Evolutionary conservation across 23 red algal genomes (phyloP).

Genomic region (Cyanidiococcus yangmingshanensis): DNA sequence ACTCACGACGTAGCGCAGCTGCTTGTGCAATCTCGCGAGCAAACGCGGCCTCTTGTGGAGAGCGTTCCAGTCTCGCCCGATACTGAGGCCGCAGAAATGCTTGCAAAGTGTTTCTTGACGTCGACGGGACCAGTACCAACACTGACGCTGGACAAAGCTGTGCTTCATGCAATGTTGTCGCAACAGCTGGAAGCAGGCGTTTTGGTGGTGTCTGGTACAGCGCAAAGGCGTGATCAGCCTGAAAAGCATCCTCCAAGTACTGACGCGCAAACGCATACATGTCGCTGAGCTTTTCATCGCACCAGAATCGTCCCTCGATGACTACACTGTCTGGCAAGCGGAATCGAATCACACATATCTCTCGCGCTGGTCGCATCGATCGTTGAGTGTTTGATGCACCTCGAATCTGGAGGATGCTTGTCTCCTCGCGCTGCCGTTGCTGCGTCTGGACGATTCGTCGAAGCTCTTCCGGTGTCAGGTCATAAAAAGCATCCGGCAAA

Average conservation of each 20-base stretch:
- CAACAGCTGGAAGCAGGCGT: neutral
- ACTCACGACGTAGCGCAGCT: neutral
- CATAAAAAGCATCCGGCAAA: conserved; percentile 4
- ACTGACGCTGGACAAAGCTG: neutral
- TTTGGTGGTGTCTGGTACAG: neutral
- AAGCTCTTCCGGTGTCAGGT: conserved; percentile 8
- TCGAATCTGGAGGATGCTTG: neutral
- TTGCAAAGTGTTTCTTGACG: neutral
- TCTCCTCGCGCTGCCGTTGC: neutral
- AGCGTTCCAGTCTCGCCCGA: neutral
- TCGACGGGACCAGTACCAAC: neutral
- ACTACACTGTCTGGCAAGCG: neutral
- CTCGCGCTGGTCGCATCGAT: neutral
- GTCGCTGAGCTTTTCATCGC: neutral
- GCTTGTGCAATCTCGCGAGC: neutral
- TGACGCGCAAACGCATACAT: conserved; percentile 1
- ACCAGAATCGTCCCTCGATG: neutral
- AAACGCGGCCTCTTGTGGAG: neutral
- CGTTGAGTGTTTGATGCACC: neutral
- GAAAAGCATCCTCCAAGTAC: neutral
- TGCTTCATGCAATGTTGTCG: neutral
- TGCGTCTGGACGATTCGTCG: neutral
- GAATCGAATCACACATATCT: neutral
- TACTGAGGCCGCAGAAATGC: neutral
- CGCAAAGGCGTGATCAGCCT: neutral